Base-by-base conservation (phyloP, 768 basidiomycete species). In the Clitopilus passeckerianus region DNA sequence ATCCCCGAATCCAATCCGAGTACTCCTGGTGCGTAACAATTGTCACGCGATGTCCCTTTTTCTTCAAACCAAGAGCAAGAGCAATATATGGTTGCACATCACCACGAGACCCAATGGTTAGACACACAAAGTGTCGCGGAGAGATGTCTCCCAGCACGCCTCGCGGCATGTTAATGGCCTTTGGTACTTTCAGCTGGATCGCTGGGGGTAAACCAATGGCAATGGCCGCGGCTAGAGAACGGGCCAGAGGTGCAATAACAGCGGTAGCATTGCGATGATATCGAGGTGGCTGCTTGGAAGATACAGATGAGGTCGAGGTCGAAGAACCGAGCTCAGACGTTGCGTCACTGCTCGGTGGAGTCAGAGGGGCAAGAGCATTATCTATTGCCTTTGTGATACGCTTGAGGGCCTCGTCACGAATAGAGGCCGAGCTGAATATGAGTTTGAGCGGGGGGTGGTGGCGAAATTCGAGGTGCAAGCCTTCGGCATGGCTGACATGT, bases 21-120 rank as follows among this genome's bases (percentile, higher is more conserved):
- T 77, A 87, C 56, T 82, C 82, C 58, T 78, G 76, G 65, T 87
- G 85, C 1, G 84, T 85, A 1, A 80, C 84, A 34, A 87, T 81
- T 2, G 84, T 77, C 1, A 85, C 80, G 0, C 75, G 70, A 65
- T 86, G 84, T 0, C 77, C 77, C 59, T 82, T 72, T 35, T 77
- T 76, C 62, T 71, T 71, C 53, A 86, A 67, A 5, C 74, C 72
- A 0, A 82, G 69, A 2, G 82, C 82, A 33, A 86, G 74, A 2
- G 84, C 82, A 53, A 86, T 77, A 66, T 82, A 86, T 9, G 85
- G 85, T 61, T 87, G 85, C 2, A 87, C 84, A 64, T 87, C 84
- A 5, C 84, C 85, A 67, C 87, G 72, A 14, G 83, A 85, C 16
- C 87, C 86, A 57, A 88, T 89, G 3, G 85, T 86, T 50, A 89